These are phyloP conservation scores for Tylopilus rubrobrunneus DNA, from an alignment of 768 basidiomycete species.

Conservation along the genomic window DNA sequence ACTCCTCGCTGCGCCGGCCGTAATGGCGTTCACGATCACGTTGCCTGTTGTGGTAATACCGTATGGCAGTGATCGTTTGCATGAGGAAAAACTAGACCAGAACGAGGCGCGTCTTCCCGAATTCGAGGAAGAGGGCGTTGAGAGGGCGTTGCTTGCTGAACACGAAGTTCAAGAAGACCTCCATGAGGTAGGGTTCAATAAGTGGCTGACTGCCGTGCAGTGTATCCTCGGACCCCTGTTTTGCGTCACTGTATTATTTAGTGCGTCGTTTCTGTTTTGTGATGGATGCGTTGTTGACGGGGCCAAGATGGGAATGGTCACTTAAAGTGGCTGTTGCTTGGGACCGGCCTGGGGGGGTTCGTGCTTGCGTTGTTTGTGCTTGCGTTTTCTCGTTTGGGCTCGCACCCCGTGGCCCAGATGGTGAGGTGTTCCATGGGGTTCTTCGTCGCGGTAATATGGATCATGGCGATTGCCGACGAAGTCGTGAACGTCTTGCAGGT, in stretches of 20 bases:
- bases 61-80: slow-evolving; percentile 30
- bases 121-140: slow-evolving; percentile 75
- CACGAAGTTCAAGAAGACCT: slow-evolving; percentile 69
- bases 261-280: slow-evolving; percentile 41
- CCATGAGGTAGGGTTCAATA: slow-evolving; percentile 63
- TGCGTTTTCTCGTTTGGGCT: slow-evolving; percentile 56
- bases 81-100: slow-evolving; percentile 28
- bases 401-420: slow-evolving; percentile 54
- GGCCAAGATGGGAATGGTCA: slow-evolving; percentile 34
- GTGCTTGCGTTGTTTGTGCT: slow-evolving; percentile 52
- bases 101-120: slow-evolving; percentile 51
- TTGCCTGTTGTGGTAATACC: slow-evolving; percentile 82
- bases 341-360: slow-evolving; percentile 51
- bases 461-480: slow-evolving; percentile 97
- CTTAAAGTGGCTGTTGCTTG: slow-evolving; percentile 51
- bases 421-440: slow-evolving; percentile 89
- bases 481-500: slow-evolving; percentile 90
- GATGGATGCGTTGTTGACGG: not conserved
- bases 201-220: slow-evolving; percentile 84
- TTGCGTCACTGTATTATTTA: slow-evolving; percentile 69
- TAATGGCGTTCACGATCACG: slow-evolving; percentile 81
- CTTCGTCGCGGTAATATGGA: slow-evolving; percentile 89
- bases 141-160: slow-evolving; percentile 66
- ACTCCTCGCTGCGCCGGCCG: slow-evolving; percentile 81
- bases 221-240: slow-evolving; percentile 82